phyloP scores from a whole-genome alignment of 805 yeast genomes.

The Starmerella asiatica region DNA sequence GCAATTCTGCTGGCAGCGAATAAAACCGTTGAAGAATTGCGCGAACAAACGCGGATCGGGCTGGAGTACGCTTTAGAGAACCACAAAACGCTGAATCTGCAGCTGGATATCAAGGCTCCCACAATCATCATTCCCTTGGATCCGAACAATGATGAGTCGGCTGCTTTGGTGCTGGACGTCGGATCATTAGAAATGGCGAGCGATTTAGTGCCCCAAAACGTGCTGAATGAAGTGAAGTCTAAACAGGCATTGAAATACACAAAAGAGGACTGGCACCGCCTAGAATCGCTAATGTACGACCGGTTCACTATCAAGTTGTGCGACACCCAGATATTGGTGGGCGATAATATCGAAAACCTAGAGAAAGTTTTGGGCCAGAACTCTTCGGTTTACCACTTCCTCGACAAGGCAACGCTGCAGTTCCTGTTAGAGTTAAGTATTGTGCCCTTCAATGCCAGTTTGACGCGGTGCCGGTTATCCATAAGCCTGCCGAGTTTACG shows the following conservation, averaged over 20 bases:
- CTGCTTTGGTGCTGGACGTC: conserved; percentile 86
- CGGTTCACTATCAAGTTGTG: conserved; percentile 61
- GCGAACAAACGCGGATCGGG: conserved; percentile 81
- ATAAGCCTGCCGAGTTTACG: conserved; percentile 64
- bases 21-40: conserved; percentile 80
- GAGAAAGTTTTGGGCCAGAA: conserved; percentile 39
- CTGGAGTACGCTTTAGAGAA: conserved; percentile 87
- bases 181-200: conserved; percentile 82
- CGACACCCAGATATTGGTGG: conserved; percentile 81
- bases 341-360: conserved; percentile 45
- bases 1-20: conserved; percentile 91
- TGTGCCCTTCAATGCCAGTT: conserved; percentile 59
- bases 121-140: conserved; percentile 74
- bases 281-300: conserved; percentile 79
- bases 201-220: conserved; percentile 45
- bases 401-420: conserved; percentile 64
- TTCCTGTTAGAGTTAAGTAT: conserved; percentile 71
- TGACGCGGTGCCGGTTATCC: conserved; percentile 59
- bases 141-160: conserved; percentile 58
- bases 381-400: conserved; percentile 43
- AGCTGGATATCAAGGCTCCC: conserved; percentile 88
- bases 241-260: conserved; percentile 43
- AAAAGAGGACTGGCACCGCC: conserved; percentile 57
- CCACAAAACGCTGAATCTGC: conserved; percentile 76
- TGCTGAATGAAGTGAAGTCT: conserved; percentile 50